Conservation (phyloP, 108 stramenopile species). For the Cyclotella kingstonii region DNA sequence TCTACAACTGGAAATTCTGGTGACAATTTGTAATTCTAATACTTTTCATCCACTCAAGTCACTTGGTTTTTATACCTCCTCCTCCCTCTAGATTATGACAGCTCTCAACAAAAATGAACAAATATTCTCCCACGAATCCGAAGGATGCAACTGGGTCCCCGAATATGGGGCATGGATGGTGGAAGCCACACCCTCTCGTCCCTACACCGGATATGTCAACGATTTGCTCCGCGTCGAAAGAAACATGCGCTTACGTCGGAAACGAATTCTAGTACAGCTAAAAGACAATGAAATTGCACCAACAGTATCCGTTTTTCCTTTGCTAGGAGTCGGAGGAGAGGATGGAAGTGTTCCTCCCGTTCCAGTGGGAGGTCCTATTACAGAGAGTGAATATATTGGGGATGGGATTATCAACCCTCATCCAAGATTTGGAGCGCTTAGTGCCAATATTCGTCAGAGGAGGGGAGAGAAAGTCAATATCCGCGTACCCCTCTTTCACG, state of each 20-base stretch:
- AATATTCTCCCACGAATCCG: conserved; percentile 53
- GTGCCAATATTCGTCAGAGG: conserved; percentile 92
- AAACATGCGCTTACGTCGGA: conserved; percentile 96
- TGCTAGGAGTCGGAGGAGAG: conserved; percentile 79
- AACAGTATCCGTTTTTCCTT: conserved; percentile 85
- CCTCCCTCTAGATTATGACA: conserved; percentile 75
- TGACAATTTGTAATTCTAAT: not conserved
- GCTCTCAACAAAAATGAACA: conserved; percentile 83
- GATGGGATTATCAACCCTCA: conserved; percentile 98
- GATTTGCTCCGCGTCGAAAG: conserved; percentile 96
- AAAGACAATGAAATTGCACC: conserved; percentile 91
- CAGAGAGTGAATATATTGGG: conserved; percentile 89
- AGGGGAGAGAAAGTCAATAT: conserved; percentile 93
- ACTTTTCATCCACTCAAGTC: not conserved
- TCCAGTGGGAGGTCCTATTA: conserved; percentile 79
- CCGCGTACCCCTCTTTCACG: conserved; percentile 92
- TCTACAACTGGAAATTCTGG: not conserved
- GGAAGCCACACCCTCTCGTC: conserved; percentile 93
- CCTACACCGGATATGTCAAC: conserved; percentile 27
- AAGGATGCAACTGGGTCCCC: conserved; percentile 93
- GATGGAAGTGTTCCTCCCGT: conserved; percentile 78
- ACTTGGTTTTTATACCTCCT: conserved; percentile 2
- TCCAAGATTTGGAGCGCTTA: conserved; percentile 96
- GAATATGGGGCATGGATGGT: conserved; percentile 99
- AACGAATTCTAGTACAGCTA: conserved; percentile 85